These are phyloP conservation scores for Drechslerella coelobrocha DNA, from an alignment of 2,329 filamentous ascomycete species.

Conservation along the genomic window DNA sequence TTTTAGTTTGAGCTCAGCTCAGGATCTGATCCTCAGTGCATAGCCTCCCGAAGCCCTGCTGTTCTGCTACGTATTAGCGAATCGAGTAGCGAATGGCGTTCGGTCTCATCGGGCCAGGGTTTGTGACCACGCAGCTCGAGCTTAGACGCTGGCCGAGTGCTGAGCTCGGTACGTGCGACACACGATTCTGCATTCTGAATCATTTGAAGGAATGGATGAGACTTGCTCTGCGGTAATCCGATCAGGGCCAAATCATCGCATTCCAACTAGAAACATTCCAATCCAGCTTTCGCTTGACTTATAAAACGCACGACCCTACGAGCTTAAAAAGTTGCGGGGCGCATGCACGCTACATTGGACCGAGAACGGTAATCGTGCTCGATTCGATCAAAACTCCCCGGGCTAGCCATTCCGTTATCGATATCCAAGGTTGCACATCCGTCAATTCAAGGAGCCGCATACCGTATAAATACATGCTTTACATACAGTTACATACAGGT, in stretches of 20 bases:
- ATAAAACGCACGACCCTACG: background rate
- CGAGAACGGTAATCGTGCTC: background rate
- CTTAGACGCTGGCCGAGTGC: background rate
- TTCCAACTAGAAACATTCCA: background rate
- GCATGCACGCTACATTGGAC: background rate
- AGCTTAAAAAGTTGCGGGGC: background rate
- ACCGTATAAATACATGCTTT: background rate
- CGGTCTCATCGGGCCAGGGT: conserved; percentile 1
- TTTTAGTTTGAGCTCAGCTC: background rate
- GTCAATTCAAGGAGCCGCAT: background rate
- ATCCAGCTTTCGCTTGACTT: too few relatives aligned
- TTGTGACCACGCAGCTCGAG: background rate
- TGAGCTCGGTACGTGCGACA: background rate
- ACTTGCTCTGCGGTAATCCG: too few relatives aligned
- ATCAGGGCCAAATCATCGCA: too few relatives aligned
- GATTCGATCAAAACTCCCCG: conserved; percentile 1
- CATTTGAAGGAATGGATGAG: too few relatives aligned
- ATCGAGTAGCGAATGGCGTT: background rate
- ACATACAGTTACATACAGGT: background rate
- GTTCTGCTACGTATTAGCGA: background rate
- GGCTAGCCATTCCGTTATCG: background rate
- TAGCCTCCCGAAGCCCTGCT: background rate
- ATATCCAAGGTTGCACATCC: conserved; percentile 1
- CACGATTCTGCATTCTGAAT: background rate
- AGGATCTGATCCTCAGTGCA: conserved; percentile 1